Evolutionary conservation across 129 eudicot species (phyloP), one percentile per base, ranked within the genome.

Genomic region (Oenanthe sinensis): DNA sequence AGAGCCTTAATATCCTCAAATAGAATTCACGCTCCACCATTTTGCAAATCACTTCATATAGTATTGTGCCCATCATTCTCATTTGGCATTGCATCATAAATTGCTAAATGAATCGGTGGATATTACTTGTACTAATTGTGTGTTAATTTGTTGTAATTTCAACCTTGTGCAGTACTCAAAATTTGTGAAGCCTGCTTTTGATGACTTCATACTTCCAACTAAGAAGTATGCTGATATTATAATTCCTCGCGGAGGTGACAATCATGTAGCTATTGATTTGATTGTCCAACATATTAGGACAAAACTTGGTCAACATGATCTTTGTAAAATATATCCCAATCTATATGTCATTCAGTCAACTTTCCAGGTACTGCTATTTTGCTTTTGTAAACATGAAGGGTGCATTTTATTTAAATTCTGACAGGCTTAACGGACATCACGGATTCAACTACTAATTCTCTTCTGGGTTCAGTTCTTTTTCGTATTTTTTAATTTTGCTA

Each of bases 101-200:
- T 54, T 20, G 28, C 67, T 58, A 22, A 20, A 58, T 8, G 10
- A 58, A 1, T 22, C 24, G 12, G 22, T 22, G 22, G 6, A 20
- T 58, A 19, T 22, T 28, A 22, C 7, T 30, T 58, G 7, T 22
- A 19, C 22, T 8, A n/a, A 28, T 58, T 22, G 28, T 79, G 52
- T 49, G 63, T 37, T 28, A 70, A 79, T 40, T 62, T 44, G 17
- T 68, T 50, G 44, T 14, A 49, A 43, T 45, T 69, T 65, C 77
- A 4, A 70, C 33, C 39, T 49, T 33, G 68, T 91, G 84, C 92
- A 94, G 98, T 94, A 94, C 88, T 97, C 93, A 36, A 94, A 94
- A 82, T 94, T 94, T 86, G 98, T 94, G 74, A 94, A 94, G 86
- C 98, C 97, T 81, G 98, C 98, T 68, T 94, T 94, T 86, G 98